Base-by-base conservation (phyloP, 345 rosid genomes). In the Viola odorata region DNA sequence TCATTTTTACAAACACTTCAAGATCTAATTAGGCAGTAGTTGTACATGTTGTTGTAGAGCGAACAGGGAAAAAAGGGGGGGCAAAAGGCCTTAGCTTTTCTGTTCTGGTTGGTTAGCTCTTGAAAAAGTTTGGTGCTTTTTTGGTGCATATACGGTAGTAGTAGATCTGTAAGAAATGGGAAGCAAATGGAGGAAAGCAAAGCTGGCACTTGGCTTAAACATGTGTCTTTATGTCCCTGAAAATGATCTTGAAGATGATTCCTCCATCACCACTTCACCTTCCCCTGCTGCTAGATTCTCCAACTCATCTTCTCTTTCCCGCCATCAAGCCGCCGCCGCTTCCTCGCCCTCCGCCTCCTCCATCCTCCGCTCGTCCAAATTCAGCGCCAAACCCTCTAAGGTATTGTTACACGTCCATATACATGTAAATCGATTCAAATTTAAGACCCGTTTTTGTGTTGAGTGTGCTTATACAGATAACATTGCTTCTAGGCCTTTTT, bases 151-250 rank as follows among this genome's bases (percentile, higher is more conserved):
- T 10, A 8, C 3, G 13, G 13, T 12, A 49, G 52, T 54, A 23
- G 3, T 40, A 57, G 69, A 66, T 58, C 69, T 50, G 62, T 50
- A 66, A 58, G 58, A 77, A 72, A 91, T 86, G 98, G 85, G 78
- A 44, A 85, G 90, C 72, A 89, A 84, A 73, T 91, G 98, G 98
- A 76, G 84, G 60, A 91, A 86, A 64, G 91, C 80, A 6, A 91
- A 86, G 78, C 9, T 78, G 16, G 88, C 91, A 64, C 82, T 91
- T 55, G 89, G 98, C 40, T 57, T 82, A 52, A 86, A 89, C 60
- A 57, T 76, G 72, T 89, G 98, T 58, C 82, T 91, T 6, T 80
- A 83, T 59, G 88, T 76, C 53, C 96, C 98, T 37, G 69, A 69
- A 56, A 68, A 84, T 7, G 53, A 45, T 58, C 11, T 6, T 41